Conservation (phyloP, 306 rosid genomes). For the Rubus parviflorus region DNA sequence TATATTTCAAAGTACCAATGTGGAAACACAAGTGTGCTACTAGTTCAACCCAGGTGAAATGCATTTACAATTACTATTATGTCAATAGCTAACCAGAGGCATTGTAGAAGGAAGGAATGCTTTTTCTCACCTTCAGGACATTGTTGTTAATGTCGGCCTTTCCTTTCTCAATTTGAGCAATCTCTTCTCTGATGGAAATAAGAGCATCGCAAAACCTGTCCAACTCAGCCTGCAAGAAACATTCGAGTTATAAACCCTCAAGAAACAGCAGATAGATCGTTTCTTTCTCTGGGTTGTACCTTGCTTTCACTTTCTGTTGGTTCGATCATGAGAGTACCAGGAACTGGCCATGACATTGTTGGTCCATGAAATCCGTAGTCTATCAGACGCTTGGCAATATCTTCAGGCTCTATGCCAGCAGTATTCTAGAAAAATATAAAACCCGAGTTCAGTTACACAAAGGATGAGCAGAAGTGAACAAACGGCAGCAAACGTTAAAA, state of each 20-base stretch:
- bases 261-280: background rate
- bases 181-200: conserved; percentile 87
- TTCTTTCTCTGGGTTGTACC: conserved; percentile 39
- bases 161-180: conserved; percentile 86
- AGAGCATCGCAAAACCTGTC: conserved; percentile 93
- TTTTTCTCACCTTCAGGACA: conserved; percentile 75
- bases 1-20: background rate
- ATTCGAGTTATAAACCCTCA: conserved; percentile 17
- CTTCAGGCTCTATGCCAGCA: conserved; percentile 95
- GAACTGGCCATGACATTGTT: conserved; percentile 99
- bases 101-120: background rate
- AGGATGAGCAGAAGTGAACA: background rate
- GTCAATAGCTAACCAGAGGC: background rate
- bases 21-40: background rate
- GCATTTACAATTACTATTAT: background rate
- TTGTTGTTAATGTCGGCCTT: conserved; percentile 80
- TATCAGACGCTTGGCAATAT: conserved; percentile 95
- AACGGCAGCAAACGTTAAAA: conserved; percentile 12
- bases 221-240: conserved; percentile 79
- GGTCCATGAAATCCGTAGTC: conserved; percentile 98
- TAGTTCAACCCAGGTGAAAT: background rate
- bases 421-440: conserved; percentile 46
- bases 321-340: conserved; percentile 98
- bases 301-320: conserved; percentile 99
- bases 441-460: background rate